phyloP scores from a whole-genome alignment of 129 eudicot species.

The Calendula officinalis region DNA sequence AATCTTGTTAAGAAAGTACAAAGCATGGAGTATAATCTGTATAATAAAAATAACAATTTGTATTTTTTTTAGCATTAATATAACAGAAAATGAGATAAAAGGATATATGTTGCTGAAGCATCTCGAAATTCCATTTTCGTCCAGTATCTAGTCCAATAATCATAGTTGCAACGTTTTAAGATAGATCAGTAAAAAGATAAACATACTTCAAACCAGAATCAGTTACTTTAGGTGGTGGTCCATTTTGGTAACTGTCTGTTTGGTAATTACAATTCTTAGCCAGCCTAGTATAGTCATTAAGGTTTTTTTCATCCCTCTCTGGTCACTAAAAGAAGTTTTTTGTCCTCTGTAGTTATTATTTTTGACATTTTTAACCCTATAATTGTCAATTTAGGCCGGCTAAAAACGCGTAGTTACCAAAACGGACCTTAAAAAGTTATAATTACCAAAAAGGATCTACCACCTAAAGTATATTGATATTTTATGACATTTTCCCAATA shows the following conservation, averaged over 20 bases:
- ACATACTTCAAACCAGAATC: not conserved
- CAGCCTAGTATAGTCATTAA: too few relatives aligned
- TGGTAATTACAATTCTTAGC: not conserved
- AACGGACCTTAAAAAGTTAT: too few relatives aligned
- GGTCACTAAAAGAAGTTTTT: too few relatives aligned
- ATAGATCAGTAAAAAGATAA: conserved; percentile 5
- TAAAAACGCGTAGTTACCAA: too few relatives aligned
- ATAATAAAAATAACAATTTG: not conserved
- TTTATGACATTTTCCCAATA: too few relatives aligned
- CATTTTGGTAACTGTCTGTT: not conserved
- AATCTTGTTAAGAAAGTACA: conserved; percentile 40
- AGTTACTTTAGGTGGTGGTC: not conserved
- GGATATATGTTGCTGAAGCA: conserved; percentile 81
- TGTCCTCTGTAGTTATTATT: too few relatives aligned
- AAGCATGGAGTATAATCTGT: not conserved
- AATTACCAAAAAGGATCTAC: too few relatives aligned
- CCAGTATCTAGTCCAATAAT: conserved; percentile 58
- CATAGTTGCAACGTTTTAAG: conserved; percentile 4
- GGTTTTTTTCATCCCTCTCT: too few relatives aligned
- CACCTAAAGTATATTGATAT: too few relatives aligned
- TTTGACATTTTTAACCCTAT: too few relatives aligned
- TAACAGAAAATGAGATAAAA: conserved; percentile 16
- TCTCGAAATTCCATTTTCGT: conserved; percentile 53
- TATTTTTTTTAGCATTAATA: not conserved
- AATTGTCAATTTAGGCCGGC: too few relatives aligned